Percentiles rank a stretch among this genome's conserved stretches.
Evolutionary conservation across 2,329 filamentous ascomycete species (phyloP).

Genomic region (Monosporascus sp.): DNA sequence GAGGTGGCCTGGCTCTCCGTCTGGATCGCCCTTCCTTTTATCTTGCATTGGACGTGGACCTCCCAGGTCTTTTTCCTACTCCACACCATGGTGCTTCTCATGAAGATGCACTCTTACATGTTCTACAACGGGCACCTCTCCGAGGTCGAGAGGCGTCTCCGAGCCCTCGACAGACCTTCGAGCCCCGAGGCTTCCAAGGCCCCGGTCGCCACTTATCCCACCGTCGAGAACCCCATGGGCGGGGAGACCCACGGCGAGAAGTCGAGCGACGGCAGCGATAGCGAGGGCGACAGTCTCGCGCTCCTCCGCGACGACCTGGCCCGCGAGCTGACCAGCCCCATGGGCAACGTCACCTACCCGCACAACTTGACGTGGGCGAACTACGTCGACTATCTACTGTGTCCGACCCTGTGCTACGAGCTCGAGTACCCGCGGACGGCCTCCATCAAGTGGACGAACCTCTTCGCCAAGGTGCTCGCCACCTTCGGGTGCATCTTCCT

Average conservation of each 20-base stretch:
- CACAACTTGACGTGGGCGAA: slow-evolving; percentile 79
- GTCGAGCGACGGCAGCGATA: slow-evolving; percentile 34
- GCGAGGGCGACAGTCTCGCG: slow-evolving; percentile 43
- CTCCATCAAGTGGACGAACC: slow-evolving; percentile 70
- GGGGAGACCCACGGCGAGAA: slow-evolving; percentile 17
- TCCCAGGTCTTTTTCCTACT: slow-evolving; percentile 91
- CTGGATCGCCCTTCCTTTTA: slow-evolving; percentile 83
- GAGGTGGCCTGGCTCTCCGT: slow-evolving; percentile 73
- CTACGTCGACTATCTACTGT: slow-evolving; percentile 81
- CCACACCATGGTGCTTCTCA: slow-evolving; percentile 84
- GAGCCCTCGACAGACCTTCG: slow-evolving; percentile 67
- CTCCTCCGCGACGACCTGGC: slow-evolving; percentile 82
- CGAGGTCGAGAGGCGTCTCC: slow-evolving; percentile 76
- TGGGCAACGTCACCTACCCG: slow-evolving; percentile 86
- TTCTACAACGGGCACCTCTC: slow-evolving; percentile 97
- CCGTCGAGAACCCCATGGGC: slow-evolving; percentile 48
- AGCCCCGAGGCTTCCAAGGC: slow-evolving; percentile 58
- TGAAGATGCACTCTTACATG: slow-evolving; percentile 99
- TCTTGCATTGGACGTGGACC: slow-evolving; percentile 91
- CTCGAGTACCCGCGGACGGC: slow-evolving; percentile 84
- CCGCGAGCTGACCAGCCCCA: slow-evolving; percentile 82
- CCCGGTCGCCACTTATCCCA: slow-evolving; percentile 73
- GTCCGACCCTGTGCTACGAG: slow-evolving; percentile 95
- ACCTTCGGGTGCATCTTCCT: slow-evolving; percentile 97
- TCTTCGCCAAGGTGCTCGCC: slow-evolving; percentile 80